Evolutionary conservation across 495 filamentous ascomycete species (phyloP).

Genomic region (Neurospora sp.): DNA sequence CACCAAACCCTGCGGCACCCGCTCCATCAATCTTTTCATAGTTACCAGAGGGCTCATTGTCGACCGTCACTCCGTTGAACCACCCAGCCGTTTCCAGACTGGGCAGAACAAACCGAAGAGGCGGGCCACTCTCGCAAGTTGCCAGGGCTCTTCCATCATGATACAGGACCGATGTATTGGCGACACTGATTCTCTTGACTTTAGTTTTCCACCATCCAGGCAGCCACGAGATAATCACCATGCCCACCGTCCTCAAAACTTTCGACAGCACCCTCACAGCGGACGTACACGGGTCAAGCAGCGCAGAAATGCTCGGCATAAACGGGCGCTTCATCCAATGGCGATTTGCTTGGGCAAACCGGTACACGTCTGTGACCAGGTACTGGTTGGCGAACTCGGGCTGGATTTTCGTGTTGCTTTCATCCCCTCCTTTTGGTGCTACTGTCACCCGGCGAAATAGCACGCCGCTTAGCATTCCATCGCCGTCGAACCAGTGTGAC

Average conservation of each 20-base stretch:
- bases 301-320: constrained; percentile 1
- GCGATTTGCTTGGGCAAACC: constrained; percentile 38
- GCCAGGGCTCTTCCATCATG: constrained; percentile 58
- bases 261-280: background rate
- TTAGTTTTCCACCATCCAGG: constrained; percentile 35
- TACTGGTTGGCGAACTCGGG: constrained; percentile 57
- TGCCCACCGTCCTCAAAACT: background rate
- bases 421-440: constrained; percentile 4
- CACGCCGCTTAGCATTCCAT: constrained; percentile 61
- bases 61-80: constrained; percentile 42
- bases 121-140: constrained; percentile 57
- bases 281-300: background rate
- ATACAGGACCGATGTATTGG: constrained; percentile 52
- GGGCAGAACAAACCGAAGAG: constrained; percentile 51
- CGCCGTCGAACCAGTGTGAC: constrained; percentile 62
- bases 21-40: constrained; percentile 19
- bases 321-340: background rate
- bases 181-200: constrained; percentile 54
- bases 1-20: constrained; percentile 43
- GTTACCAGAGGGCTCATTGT: background rate
- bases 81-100: constrained; percentile 54
- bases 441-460: constrained; percentile 32
- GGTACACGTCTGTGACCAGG: constrained; percentile 52
- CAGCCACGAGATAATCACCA: constrained; percentile 20
- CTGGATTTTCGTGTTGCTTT: constrained; percentile 18